Evolutionary conservation across 2,329 filamentous ascomycete species (phyloP), one percentile per base, ranked within the genome.

Genomic region (Aspergillus ochraceus): DNA sequence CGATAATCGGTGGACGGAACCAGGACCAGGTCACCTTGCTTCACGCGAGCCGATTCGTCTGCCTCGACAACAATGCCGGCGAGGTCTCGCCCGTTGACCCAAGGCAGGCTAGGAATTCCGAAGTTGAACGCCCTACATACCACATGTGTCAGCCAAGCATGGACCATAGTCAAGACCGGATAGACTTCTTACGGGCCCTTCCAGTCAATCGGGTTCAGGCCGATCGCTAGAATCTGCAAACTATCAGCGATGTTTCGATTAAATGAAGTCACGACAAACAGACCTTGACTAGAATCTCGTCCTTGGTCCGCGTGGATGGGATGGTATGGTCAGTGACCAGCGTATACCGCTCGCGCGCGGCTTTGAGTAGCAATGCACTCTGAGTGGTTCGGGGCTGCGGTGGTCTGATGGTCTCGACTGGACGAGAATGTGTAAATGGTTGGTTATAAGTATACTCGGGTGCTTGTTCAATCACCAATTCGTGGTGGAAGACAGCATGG

Each of bases 201-300:
- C 86, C 86, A 90, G 71, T 91, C 90, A 57, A 92, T 89, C 0
- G 90, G 90, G 67, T 92, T 92, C 42, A 92, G 76, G 0, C 90
- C 89, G 66, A 91, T 87, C 12, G 84, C 84, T 42, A 83, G 77
- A 1, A 86, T 79, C 74, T 76, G 57, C 2, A 9, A 8, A 36
- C 22, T 8, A 52, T 57, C 29, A 36, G 52, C 30, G 5, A 19
- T 14, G 36, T n/a, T 42, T 17, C 14, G 14, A 5, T 8, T 6
- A 2, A 8, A 14, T 17, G 12, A 42, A 14, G 6, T 6, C 36
- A 42, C 4, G 32, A 45, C 3, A 45, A 5, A 3, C 12, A 14
- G 67, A 76, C 83, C 69, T 83, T 84, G n/a, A 91, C 82, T 5
- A 91, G 75, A 5, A 90, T 74, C 66, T 91, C 86, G 49, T 77